Conservation (phyloP, 441 rosid species). For the Populus hybrid region DNA sequence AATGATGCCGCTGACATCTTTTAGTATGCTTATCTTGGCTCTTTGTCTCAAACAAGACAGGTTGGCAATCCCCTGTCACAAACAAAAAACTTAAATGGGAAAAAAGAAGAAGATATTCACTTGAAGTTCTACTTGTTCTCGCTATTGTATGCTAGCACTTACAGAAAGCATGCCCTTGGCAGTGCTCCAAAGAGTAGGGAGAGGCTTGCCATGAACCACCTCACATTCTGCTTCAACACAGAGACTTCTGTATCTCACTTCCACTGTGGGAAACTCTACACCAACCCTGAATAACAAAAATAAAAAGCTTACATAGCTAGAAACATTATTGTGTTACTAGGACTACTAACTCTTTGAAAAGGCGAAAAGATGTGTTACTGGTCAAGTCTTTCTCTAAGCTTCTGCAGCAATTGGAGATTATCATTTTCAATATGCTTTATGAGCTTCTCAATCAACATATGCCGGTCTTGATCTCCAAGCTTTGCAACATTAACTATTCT, state of each 20-base stretch:
- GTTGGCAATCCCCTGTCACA: slow-evolving; percentile 26
- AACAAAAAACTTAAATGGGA: slow-evolving; percentile 8
- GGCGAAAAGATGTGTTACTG: slow-evolving; percentile 33
- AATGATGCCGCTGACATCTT: slow-evolving; percentile 38
- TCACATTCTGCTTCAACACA: slow-evolving; percentile 41
- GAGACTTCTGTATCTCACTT: slow-evolving; percentile 38
- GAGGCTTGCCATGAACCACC: slow-evolving; percentile 21
- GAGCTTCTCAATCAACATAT: slow-evolving; percentile 54
- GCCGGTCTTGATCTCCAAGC: slow-evolving; percentile 52
- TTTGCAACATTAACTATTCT: slow-evolving; percentile 41
- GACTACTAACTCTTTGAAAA: neutral
- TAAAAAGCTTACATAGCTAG: neutral
- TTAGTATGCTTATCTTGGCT: slow-evolving; percentile 35
- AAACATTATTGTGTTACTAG: neutral
- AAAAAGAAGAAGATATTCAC: neutral
- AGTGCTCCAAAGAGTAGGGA: slow-evolving; percentile 33
- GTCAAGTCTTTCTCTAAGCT: slow-evolving; percentile 54
- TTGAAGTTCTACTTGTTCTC: neutral
- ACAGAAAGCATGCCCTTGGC: slow-evolving; percentile 27
- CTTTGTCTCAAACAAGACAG: slow-evolving; percentile 23
- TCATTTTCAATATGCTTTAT: slow-evolving; percentile 54
- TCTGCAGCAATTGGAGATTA: slow-evolving; percentile 44
- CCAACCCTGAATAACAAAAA: slow-evolving; percentile 33
- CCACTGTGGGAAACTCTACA: slow-evolving; percentile 40
- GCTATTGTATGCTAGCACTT: slow-evolving; percentile 11